Conservation (phyloP, 2,329 filamentous ascomycete genomes). For the Zasmidium citrigriseum region DNA sequence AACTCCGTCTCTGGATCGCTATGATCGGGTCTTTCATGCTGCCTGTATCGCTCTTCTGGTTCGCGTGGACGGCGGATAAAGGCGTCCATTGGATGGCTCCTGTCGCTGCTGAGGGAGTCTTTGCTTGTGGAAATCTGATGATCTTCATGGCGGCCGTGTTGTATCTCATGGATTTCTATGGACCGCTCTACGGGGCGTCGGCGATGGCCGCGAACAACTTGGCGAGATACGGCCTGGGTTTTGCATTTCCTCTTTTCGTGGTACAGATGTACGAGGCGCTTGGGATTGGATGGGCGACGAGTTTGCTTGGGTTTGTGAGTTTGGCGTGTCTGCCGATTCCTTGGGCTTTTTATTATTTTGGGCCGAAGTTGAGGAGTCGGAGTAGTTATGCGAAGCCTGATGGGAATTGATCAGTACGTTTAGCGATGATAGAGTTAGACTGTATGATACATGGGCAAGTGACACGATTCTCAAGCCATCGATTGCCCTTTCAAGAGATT, state of each 20-base stretch:
- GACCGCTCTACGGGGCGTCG: slow-evolving; percentile 39
- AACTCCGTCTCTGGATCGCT: slow-evolving; percentile 36
- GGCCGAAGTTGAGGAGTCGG: slow-evolving; percentile 12
- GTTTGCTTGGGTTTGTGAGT: slow-evolving; percentile 39
- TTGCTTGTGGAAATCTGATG: slow-evolving; percentile 22
- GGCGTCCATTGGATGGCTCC: slow-evolving; percentile 43
- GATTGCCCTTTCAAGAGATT: too few species aligned
- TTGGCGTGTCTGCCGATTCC: slow-evolving; percentile 32
- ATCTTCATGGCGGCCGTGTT: slow-evolving; percentile 38
- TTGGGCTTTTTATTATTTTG: slow-evolving; percentile 28
- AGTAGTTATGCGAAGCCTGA: slow-evolving; percentile 15
- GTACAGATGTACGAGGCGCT: slow-evolving; percentile 42
- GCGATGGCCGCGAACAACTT: slow-evolving; percentile 34
- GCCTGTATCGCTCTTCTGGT: slow-evolving; percentile 38
- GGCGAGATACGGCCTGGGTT: slow-evolving; percentile 34
- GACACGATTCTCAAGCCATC: too few species aligned
- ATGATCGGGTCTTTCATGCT: slow-evolving; percentile 33
- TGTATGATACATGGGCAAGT: too few species aligned
- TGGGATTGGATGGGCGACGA: slow-evolving; percentile 44
- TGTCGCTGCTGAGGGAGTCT: slow-evolving; percentile 28
- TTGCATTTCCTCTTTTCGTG: slow-evolving; percentile 43
- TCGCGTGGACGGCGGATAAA: slow-evolving; percentile 34
- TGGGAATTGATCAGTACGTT: not conserved
- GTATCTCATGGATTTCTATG: slow-evolving; percentile 44
- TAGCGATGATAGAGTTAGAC: too few species aligned